Conservation (phyloP, 345 rosid genomes). For the Bruguiera gymnorhiza region DNA sequence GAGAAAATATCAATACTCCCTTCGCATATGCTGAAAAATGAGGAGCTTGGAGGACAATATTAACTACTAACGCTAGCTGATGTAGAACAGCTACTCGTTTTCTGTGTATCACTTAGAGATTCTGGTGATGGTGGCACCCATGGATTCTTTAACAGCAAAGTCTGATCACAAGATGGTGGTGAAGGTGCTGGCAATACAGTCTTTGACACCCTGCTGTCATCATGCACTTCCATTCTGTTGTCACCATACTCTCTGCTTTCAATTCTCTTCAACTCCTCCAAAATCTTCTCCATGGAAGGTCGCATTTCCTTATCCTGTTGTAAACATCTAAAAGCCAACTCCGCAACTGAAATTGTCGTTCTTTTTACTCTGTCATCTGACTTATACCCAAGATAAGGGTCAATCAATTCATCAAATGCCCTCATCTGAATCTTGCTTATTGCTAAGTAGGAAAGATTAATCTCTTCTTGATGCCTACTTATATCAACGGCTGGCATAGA, state of each 20-base stretch:
- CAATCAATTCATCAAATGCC: neutral
- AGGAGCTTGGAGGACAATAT: no score
- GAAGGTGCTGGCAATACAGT: no score
- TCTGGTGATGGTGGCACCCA: no score
- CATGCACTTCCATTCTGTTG: no score
- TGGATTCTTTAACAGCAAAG: no score
- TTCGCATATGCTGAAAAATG: no score
- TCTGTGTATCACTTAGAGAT: no score
- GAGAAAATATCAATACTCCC: no score
- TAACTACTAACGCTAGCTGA: no score
- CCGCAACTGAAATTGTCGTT: neutral
- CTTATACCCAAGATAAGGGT: neutral
- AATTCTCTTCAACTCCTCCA: neutral
- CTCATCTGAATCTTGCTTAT: neutral
- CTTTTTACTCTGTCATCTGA: neutral
- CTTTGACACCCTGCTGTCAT: no score
- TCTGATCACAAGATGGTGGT: no score
- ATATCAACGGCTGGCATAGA: neutral
- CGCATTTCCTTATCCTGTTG: neutral
- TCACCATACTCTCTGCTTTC: slow-evolving; percentile 3
- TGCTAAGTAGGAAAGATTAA: neutral
- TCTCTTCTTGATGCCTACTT: neutral
- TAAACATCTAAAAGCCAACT: neutral
- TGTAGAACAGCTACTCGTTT: no score
- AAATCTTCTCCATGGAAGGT: neutral